Evolutionary conservation across 164 flowering plant genomes (phyloP).

Genomic region (Euptelea pleiosperma): DNA sequence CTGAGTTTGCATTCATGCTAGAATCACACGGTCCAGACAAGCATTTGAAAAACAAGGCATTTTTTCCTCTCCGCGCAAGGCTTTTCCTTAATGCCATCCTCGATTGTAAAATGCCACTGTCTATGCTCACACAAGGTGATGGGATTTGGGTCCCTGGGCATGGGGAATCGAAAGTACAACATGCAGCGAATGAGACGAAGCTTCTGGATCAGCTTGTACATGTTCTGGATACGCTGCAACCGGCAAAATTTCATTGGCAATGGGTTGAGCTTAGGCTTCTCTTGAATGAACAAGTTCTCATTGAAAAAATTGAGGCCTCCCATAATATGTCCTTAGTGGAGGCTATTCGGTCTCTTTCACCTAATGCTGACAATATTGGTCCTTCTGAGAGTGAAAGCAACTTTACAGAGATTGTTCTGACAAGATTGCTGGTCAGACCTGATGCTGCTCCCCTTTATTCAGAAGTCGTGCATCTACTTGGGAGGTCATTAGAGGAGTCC

Average conservation of each 20-base stretch:
- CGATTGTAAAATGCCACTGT: conserved; percentile 67
- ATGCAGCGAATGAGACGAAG: conserved; percentile 52
- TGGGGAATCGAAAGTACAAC: conserved; percentile 42
- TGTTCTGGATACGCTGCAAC: conserved; percentile 80
- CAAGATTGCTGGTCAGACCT: conserved; percentile 91
- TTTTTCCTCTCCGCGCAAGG: conserved; percentile 93
- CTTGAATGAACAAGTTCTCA: conserved; percentile 82
- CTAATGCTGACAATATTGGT: conserved; percentile 50
- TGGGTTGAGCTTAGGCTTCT: conserved; percentile 97
- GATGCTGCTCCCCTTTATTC: conserved; percentile 94
- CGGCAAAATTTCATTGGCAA: conserved; percentile 99
- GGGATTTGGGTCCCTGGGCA: conserved; percentile 44
- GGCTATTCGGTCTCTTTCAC: conserved; percentile 64
- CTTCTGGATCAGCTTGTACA: conserved; percentile 78
- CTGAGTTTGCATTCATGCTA: conserved; percentile 77
- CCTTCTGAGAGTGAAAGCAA: conserved; percentile 80
- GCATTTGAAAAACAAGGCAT: conserved; percentile 50
- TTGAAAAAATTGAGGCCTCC: conserved; percentile 57
- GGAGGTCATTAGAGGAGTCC: conserved; percentile 81
- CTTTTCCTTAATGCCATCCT: conserved; percentile 78
- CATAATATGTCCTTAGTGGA: conserved; percentile 60
- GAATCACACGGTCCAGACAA: conserved; percentile 61
- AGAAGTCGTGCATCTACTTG: conserved; percentile 84
- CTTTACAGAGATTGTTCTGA: conserved; percentile 70
- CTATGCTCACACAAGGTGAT: conserved; percentile 40